Conservation (phyloP, 345 rosid genomes). For the Linum lewisii region DNA sequence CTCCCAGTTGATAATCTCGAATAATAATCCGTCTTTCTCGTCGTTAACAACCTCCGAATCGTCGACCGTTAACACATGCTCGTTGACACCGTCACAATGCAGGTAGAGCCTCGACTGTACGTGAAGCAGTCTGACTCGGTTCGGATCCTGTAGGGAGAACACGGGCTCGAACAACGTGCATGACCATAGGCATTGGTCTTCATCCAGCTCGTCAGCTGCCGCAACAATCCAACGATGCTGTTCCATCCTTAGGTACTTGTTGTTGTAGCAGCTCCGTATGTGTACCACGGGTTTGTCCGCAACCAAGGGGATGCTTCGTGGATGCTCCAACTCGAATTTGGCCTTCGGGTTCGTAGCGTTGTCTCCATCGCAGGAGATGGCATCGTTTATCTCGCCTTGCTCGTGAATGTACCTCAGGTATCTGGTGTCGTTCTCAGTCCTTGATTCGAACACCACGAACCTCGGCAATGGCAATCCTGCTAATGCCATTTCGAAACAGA, state of each 20-base stretch:
- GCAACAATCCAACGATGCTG: background rate
- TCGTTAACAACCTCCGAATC: too few relatives aligned
- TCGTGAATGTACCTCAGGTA: background rate
- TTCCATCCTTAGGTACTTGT: background rate
- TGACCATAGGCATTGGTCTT: conserved; percentile 8
- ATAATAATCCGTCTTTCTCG: background rate
- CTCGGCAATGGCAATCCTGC: background rate
- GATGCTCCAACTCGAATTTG: background rate
- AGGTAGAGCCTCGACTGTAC: background rate
- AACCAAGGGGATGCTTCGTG: background rate
- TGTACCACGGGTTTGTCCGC: background rate
- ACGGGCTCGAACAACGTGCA: conserved; percentile 13
- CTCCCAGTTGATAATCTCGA: background rate
- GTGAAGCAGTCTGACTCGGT: background rate
- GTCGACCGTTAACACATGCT: too few relatives aligned
- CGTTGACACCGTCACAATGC: background rate
- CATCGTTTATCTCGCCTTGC: background rate
- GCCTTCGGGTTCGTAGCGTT: background rate
- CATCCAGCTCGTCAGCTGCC: conserved; percentile 7
- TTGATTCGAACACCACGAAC: background rate
- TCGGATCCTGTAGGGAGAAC: background rate
- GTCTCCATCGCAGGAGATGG: background rate
- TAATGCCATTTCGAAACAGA: background rate
- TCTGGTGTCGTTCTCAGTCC: background rate
- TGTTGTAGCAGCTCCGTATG: background rate